Conservation (phyloP, 1,139 yeast species). For the Kazachstania sp. region DNA sequence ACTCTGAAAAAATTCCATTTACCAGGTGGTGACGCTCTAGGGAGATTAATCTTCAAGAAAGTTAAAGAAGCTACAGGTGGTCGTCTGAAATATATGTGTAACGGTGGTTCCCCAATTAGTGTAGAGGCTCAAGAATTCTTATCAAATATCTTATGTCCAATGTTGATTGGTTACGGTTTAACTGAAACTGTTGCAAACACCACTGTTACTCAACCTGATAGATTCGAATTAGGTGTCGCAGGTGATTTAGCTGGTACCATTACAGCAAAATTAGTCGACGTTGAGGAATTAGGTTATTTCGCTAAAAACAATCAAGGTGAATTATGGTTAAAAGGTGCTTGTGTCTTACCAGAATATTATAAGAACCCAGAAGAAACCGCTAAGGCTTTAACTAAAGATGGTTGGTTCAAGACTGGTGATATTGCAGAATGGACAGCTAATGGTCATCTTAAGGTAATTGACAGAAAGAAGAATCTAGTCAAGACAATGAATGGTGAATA, state of each 20-base stretch:
- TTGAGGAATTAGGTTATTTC: constrained; percentile 81
- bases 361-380: constrained; percentile 76
- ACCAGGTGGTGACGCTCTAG: constrained; percentile 63
- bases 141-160: constrained; percentile 69
- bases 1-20: constrained; percentile 53
- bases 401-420: constrained; percentile 95
- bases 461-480: constrained; percentile 92
- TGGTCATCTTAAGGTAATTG: constrained; percentile 79
- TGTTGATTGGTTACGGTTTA: constrained; percentile 92
- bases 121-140: constrained; percentile 80
- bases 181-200: constrained; percentile 95
- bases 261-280: constrained; percentile 86
- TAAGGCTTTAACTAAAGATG: constrained; percentile 64
- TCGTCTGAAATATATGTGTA: constrained; percentile 56
- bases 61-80: constrained; percentile 97
- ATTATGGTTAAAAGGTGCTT: constrained; percentile 65
- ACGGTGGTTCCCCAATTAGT: constrained; percentile 94
- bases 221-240: constrained; percentile 63
- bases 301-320: constrained; percentile 95
- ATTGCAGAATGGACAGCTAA: constrained; percentile 84
- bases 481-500: constrained; percentile 97
- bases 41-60: constrained; percentile 70
- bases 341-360: constrained; percentile 70
- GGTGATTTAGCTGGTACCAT: constrained; percentile 80
- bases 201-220: constrained; percentile 54